Base-by-base conservation (phyloP, 202 grass and related monocot genomes). In the Schoenoplectus triqueter region DNA sequence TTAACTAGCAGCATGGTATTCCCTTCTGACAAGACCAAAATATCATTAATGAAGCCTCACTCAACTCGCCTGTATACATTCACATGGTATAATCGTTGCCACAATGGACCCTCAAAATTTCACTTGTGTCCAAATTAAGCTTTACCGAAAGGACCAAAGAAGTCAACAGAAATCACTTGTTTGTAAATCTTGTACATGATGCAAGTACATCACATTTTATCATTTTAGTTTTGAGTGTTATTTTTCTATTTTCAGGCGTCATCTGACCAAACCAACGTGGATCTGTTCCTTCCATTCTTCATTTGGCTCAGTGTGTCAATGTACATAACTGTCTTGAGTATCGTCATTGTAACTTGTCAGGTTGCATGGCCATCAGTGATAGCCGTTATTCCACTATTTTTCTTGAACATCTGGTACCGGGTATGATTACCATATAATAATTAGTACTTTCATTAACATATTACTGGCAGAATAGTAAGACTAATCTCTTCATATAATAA, bases 381-480 rank as follows among this genome's bases (percentile, higher is more conserved):
- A 21, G 76, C 80, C 44, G 88, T 99, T 55, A 49, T 99, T 70
- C 96, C 96, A 64, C 80, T 99, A 41, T 3, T 94, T 31, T 82
- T 88, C 60, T 90, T 99, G 50, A 99, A 99, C 86, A 13, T 99
- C 22, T 95, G 93, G 96, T 99, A 95, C 82, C 84, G 96, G 96
- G 96, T 99, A 92, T 82, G 87, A 63, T 52, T 63, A 4, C 45
- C 66, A 59, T 54, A 17, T 10, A 14, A 5, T 71, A 69, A 63
- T 59, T 83, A 69, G 8, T 71, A 69, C 52, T 56, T 57, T 59
- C 39, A 5, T 45, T 54, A 60, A 17, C 75, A n/a, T 79, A n/a
- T 45, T 44, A 61, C 42, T 79, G 7, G 55, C 7, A 44, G 22
- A 79, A 10, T 61, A 79, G 45, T 45, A 10, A 17, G 3, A 6